Base-by-base conservation (phyloP, 2,329 filamentous ascomycete species). In the Colletotrichum sublineola region DNA sequence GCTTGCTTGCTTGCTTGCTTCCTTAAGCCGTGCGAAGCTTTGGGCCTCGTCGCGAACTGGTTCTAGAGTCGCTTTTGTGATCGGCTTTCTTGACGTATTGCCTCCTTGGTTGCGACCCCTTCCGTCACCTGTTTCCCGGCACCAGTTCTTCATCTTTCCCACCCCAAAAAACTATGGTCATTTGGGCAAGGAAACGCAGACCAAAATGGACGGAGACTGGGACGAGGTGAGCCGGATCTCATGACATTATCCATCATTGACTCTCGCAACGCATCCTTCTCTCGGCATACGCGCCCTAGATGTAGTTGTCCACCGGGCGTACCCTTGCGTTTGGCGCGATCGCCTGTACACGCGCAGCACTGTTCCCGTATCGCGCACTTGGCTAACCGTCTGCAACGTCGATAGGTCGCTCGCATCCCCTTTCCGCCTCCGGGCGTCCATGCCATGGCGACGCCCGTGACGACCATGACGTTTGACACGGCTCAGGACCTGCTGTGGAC, bases 401-500 rank as follows among this genome's bases (percentile, higher is more conserved):
- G 11, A 75, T 70, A 97, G 92, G 90, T 97, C 82, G 90, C 91
- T 82, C 93, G 94, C 82, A 91, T 96, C 83, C 89, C 91, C 81
- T 90, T 97, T 83, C 94, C 94, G 81, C 91, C 93, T 78, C 91
- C 93, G 78, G 92, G 90, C 79, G 86, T 90, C 78, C 91, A 93
- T 84, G 88, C 88, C 75, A 85, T 93, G 78, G 88, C 91, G 55
- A 93, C 93, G 31, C 90, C 90, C 69, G 90, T 94, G 76, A 92
- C 93, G 56, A 92, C 94, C 3, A 89, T 98, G 81, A 92, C 93
- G 60, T 99, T 99, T 82, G 96, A 99, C 81, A 93, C 92, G 69
- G 87, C 88, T 50, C 93, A 97, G 81, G 96, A 99, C 81, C 88
- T 99, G 46, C 84, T 99, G 65, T 99, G 97, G 96, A 91, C 92